Conservation (phyloP, 805 yeast species). For the Kuraishia molischiana region DNA sequence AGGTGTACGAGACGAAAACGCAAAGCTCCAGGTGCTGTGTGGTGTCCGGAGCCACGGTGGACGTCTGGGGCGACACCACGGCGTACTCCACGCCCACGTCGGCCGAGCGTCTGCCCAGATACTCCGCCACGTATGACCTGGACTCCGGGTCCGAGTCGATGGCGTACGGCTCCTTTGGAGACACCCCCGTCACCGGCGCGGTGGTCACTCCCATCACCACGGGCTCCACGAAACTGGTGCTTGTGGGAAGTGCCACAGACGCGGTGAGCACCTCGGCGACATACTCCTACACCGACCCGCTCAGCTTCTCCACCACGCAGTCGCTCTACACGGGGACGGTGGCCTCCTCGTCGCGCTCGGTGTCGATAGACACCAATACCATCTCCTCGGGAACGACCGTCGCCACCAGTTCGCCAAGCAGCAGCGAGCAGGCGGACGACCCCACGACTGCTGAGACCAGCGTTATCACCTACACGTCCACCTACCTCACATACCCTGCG, state of each 20-base stretch:
- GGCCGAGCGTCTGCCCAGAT: neutral
- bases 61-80: neutral
- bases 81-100: neutral
- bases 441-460: neutral
- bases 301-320: slow-evolving; percentile 10
- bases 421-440: neutral
- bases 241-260: neutral
- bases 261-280: slow-evolving; percentile 2
- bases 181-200: neutral
- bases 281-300: slow-evolving; percentile 5
- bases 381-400: slow-evolving; percentile 12
- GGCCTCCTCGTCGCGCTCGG: slow-evolving; percentile 15
- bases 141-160: neutral
- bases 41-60: neutral
- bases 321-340: slow-evolving; percentile 15
- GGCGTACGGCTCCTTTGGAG: neutral
- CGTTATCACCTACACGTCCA: neutral
- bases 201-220: neutral
- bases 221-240: neutral
- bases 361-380: slow-evolving; percentile 15
- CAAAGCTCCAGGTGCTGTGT: neutral
- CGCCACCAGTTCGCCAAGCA: too few relatives aligned
- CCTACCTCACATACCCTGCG: neutral
- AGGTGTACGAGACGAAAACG: neutral
- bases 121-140: neutral